Conservation (phyloP, 768 basidiomycete species). For the Guyanaporus albipodus region DNA sequence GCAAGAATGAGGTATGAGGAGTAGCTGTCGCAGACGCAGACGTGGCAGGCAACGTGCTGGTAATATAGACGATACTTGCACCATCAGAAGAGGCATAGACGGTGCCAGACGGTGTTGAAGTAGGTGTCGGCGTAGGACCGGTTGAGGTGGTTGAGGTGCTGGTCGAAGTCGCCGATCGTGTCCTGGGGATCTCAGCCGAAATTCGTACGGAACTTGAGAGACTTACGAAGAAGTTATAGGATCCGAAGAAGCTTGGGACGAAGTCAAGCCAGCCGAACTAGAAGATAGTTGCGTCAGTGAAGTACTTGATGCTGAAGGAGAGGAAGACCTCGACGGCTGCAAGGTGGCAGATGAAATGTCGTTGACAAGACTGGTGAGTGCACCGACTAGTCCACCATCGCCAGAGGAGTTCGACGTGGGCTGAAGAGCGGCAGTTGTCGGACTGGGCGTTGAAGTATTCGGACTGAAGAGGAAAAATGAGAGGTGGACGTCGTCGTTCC, state of each 20-base stretch:
- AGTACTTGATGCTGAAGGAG: slow-evolving; percentile 13
- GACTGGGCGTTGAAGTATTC: slow-evolving; percentile 1
- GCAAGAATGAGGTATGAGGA: slow-evolving; percentile 44
- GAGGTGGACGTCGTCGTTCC: background rate
- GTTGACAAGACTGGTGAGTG: slow-evolving; percentile 15
- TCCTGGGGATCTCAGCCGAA: slow-evolving; percentile 4
- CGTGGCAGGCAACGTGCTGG: slow-evolving; percentile 28
- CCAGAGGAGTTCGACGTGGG: background rate
- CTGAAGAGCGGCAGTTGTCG: background rate
- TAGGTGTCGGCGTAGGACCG: slow-evolving; percentile 9
- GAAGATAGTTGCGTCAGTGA: slow-evolving; percentile 20
- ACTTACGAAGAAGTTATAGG: slow-evolving; percentile 19
- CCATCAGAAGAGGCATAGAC: slow-evolving; percentile 25
- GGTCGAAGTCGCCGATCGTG: slow-evolving; percentile 10
- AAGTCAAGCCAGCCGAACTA: slow-evolving; percentile 28
- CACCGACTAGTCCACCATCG: slow-evolving; percentile 10
- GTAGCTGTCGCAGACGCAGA: slow-evolving; percentile 23
- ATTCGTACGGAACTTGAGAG: background rate
- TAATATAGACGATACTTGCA: slow-evolving; percentile 27
- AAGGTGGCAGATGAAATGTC: slow-evolving; percentile 4
- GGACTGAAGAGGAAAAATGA: slow-evolving; percentile 14
- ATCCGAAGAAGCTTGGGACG: slow-evolving; percentile 6
- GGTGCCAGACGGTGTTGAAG: slow-evolving; percentile 19
- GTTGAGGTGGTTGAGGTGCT: slow-evolving; percentile 10
- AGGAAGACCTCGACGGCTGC: slow-evolving; percentile 18